Evolutionary conservation across 164 flowering plant species (phyloP).

Genomic region (Chimonanthus praecox): DNA sequence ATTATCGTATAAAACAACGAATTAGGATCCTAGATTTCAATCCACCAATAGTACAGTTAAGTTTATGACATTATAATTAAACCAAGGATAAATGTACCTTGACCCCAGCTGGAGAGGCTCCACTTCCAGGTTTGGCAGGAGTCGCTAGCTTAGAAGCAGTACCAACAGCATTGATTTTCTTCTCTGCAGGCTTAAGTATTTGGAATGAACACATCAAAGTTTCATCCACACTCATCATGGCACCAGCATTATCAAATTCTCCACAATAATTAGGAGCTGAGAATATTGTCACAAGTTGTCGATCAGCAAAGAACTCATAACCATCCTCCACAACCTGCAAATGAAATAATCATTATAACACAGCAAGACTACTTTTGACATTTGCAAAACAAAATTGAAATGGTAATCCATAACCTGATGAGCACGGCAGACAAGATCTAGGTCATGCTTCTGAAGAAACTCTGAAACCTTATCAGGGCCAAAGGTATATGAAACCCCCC

Average conservation of each 20-base stretch:
- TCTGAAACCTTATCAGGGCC: conserved; percentile 44
- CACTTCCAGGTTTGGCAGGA: conserved; percentile 13
- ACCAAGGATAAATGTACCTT: conserved; percentile 19
- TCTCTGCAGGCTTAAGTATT: conserved; percentile 61
- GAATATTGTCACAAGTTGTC: conserved; percentile 84
- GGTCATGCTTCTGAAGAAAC: conserved; percentile 44
- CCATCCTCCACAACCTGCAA: conserved; percentile 40
- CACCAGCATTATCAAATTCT: conserved; percentile 86
- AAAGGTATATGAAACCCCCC: conserved; percentile 59
- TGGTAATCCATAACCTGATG: conserved; percentile 39
- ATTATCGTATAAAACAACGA: no score
- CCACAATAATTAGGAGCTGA: conserved; percentile 92
- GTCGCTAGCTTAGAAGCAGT: conserved; percentile 46
- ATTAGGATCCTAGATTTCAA: no score
- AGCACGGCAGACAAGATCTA: conserved; percentile 58
- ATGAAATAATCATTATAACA: not conserved
- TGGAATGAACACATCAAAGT: conserved; percentile 82
- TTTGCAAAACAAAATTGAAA: not conserved
- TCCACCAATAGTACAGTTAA: not conserved
- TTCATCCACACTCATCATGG: conserved; percentile 94
- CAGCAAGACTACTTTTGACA: not conserved
- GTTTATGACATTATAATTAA: not conserved
- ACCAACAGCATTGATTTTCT: conserved; percentile 45
- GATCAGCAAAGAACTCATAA: conserved; percentile 42
- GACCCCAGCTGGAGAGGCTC: conserved; percentile 21